Conservation (phyloP, 768 basidiomycete genomes). For the Hypholoma sublateritium region DNA sequence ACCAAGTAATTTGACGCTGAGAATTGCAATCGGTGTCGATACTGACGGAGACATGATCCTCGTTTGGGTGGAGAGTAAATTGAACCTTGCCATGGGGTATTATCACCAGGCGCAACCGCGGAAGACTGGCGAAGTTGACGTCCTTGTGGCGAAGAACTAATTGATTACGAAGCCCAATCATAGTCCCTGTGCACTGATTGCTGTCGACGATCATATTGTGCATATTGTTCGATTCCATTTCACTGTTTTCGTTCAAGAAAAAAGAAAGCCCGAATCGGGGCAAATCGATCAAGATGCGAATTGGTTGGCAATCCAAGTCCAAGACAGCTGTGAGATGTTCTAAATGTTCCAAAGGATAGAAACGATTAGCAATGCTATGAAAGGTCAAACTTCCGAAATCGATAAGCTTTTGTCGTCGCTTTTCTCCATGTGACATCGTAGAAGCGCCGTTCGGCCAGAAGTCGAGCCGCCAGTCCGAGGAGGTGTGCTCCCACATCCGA, state of each 20-base stretch:
- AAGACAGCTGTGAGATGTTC: slow-evolving; percentile 9
- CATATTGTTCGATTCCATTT: slow-evolving; percentile 40
- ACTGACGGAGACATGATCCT: slow-evolving; percentile 20
- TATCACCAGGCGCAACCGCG: slow-evolving; percentile 30
- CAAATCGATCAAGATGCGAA: slow-evolving; percentile 27
- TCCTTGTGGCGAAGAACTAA: slow-evolving; percentile 34
- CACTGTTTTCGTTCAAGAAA: slow-evolving; percentile 26
- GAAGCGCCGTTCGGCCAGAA: slow-evolving; percentile 13
- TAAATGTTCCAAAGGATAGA: slow-evolving; percentile 13
- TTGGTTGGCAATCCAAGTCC: slow-evolving; percentile 9
- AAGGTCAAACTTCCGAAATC: slow-evolving; percentile 26
- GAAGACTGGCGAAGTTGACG: slow-evolving; percentile 11
- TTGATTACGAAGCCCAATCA: slow-evolving; percentile 43
- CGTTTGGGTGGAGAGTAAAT: slow-evolving; percentile 15
- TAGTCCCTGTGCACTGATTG: slow-evolving; percentile 39
- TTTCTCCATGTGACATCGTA: slow-evolving; percentile 10
- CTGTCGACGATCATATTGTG: slow-evolving; percentile 41
- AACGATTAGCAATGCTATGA: slow-evolving; percentile 10
- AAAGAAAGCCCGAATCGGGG: slow-evolving; percentile 44
- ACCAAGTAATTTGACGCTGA: slow-evolving; percentile 14
- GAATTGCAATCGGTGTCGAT: slow-evolving; percentile 20
- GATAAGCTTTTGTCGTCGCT: slow-evolving; percentile 7
- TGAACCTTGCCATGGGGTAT: slow-evolving; percentile 35
- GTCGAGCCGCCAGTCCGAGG: slow-evolving; percentile 29
- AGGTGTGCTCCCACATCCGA: slow-evolving; percentile 25